A percentile compares a stretch with the other conserved stretches of the same genome.
Conservation (phyloP, 306 rosid genomes). For the Betula pendula region DNA sequence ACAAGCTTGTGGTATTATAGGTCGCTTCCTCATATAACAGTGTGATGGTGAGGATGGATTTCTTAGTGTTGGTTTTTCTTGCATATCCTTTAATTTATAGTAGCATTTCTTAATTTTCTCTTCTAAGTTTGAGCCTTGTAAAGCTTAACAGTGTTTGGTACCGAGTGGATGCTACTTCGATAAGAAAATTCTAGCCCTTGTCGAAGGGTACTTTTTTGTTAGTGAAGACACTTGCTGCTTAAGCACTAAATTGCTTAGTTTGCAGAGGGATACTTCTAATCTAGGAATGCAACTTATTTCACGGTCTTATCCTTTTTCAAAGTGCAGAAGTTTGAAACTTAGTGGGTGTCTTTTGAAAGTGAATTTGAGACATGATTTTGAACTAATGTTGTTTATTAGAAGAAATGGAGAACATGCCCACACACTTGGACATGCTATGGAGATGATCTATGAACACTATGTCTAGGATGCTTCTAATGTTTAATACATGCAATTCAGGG, state of each 20-base stretch:
- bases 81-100: too few relatives aligned
- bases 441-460: neutral
- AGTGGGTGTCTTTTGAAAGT: neutral
- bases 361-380: neutral
- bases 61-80: neutral
- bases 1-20: too few relatives aligned
- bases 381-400: neutral
- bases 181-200: neutral
- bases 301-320: neutral
- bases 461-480: neutral
- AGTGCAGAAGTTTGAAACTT: neutral
- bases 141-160: neutral
- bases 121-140: too few relatives aligned
- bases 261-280: neutral
- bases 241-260: neutral
- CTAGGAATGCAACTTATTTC: neutral
- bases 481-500: conserved; percentile 44
- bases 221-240: neutral
- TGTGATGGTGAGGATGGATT: neutral
- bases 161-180: neutral
- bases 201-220: neutral
- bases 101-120: neutral
- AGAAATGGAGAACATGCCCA: neutral
- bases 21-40: neutral
- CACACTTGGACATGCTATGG: neutral